Evolutionary conservation across 2,329 filamentous ascomycete genomes (phyloP), one percentile per base, ranked within the genome.

Genomic region (Trichoderma simmonsii): DNA sequence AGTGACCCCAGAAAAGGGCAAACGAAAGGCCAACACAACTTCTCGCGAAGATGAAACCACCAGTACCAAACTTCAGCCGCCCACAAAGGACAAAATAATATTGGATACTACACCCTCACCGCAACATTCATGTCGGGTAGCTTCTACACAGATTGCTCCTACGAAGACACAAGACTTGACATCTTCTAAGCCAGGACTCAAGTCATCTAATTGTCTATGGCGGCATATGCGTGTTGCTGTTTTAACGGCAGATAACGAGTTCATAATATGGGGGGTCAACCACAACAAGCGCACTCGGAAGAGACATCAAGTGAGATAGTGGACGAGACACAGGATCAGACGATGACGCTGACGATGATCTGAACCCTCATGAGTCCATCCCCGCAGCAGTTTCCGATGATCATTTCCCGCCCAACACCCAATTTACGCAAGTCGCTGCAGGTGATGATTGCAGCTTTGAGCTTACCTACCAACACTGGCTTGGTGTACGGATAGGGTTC

Each of bases 401-500:
- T 59, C 21, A 59, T 36, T 87, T 92, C 73, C 85, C 86, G 64
- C 84, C 84, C 59, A 86, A 86, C 3, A 80, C 84, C 9, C 88
- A 83, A 14, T 91, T 92, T 73, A 86, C 86, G 12, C 85, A 89
- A 73, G 82, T 92, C 63, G 85, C 84, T 59, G 89, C 89, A 43
- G 87, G 86, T n/a, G 89, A 92, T 76, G 90, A 88, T 77, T 88
- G 89, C 54, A 91, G 89, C 1, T 92, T 94, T 79, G 91, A 88
- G 1, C 84, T 94, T 32, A 93, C 92, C 14, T 32, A 93, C 92
- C 14, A 86, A 87, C 21, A 87, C 89, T 70, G 92, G 92, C 15
- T 82, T 86, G 54, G 89, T 94, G 30, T 94, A 92, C 77, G 92
- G 91, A 72, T 94, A 92, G 91, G 92, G 92, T 28, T 92, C 91